Percentiles rank a stretch among this genome's conserved stretches.
Evolutionary conservation across 1,284 basidiomycete genomes (phyloP).

Genomic region (Cryptococcus jaspeensis): DNA sequence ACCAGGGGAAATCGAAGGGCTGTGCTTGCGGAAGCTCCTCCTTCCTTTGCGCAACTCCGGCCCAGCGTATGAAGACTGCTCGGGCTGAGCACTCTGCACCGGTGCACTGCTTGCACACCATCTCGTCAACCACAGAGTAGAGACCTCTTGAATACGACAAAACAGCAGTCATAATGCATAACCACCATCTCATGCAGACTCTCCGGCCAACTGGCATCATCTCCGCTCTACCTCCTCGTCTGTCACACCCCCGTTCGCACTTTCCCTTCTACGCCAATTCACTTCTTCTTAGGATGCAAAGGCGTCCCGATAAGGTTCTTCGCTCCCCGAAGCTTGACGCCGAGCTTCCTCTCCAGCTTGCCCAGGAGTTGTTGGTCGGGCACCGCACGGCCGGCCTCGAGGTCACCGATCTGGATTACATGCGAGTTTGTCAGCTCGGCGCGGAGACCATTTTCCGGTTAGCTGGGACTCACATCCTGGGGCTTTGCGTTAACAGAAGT

Average conservation of each 20-base stretch:
- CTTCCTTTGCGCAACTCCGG: too few relatives aligned
- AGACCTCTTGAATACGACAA: background rate
- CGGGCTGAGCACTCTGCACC: too few relatives aligned
- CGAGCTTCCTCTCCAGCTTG: slow-evolving; percentile 87
- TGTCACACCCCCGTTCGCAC: background rate
- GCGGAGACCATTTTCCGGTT: too few relatives aligned
- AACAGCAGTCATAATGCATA: background rate
- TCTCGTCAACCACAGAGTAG: too few relatives aligned
- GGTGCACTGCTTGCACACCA: too few relatives aligned
- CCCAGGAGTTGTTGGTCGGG: slow-evolving; percentile 86
- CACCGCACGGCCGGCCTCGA: slow-evolving; percentile 83
- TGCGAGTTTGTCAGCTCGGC: slow-evolving; percentile 1
- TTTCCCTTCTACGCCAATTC: slow-evolving; percentile 1
- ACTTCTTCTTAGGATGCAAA: slow-evolving; percentile 48
- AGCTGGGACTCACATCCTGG: slow-evolving; percentile 41
- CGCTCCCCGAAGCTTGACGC: slow-evolving; percentile 86
- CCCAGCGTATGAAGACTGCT: too few relatives aligned
- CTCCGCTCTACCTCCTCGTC: background rate
- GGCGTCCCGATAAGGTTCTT: slow-evolving; percentile 48
- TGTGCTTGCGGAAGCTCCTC: background rate
- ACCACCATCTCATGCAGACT: background rate
- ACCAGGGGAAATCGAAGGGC: too few relatives aligned
- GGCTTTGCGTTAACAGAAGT: slow-evolving; percentile 57
- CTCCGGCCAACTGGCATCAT: background rate
- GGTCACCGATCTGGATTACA: slow-evolving; percentile 67